Conservation (phyloP, 768 basidiomycete genomes). For the Kwoniella bestiolae region DNA sequence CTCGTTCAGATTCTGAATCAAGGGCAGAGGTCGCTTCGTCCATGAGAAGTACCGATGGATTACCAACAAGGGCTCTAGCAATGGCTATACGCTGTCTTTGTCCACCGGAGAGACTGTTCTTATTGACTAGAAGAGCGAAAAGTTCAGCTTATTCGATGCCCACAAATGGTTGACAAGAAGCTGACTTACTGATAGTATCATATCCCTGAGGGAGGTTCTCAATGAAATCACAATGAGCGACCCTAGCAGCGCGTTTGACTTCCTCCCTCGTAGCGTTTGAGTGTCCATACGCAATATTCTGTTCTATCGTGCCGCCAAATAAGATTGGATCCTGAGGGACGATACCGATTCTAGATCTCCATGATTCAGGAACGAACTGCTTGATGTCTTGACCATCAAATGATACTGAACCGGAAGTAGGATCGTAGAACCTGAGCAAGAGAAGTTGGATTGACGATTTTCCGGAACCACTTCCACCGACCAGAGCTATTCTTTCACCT, state of each 20-base stretch:
- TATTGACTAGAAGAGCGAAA: constrained; percentile 65
- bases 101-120: constrained; percentile 61
- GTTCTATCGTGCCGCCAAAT: constrained; percentile 89
- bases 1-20: constrained; percentile 44
- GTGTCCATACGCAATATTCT: constrained; percentile 88
- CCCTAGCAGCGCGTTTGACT: constrained; percentile 80
- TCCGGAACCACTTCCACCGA: constrained; percentile 88
- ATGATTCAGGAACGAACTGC: constrained; percentile 78
- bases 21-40: constrained; percentile 74
- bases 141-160: not conserved
- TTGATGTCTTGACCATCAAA: constrained; percentile 88
- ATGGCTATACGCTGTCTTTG: constrained; percentile 73
- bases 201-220: constrained; percentile 91
- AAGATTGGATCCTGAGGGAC: constrained; percentile 91
- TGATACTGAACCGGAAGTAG: constrained; percentile 73
- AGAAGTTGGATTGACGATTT: constrained; percentile 90
- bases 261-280: constrained; percentile 69
- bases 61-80: constrained; percentile 84
- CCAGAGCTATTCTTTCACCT: constrained; percentile 88
- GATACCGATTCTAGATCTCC: constrained; percentile 84
- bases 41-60: constrained; percentile 80
- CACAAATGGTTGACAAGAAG: constrained; percentile 58
- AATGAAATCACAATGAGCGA: constrained; percentile 94
- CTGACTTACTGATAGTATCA: constrained; percentile 82
- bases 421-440: constrained; percentile 87